Evolutionary conservation across 106 monocot species (phyloP), one percentile per base, ranked within the genome.

Genomic region (Xerophyta viscosa): DNA sequence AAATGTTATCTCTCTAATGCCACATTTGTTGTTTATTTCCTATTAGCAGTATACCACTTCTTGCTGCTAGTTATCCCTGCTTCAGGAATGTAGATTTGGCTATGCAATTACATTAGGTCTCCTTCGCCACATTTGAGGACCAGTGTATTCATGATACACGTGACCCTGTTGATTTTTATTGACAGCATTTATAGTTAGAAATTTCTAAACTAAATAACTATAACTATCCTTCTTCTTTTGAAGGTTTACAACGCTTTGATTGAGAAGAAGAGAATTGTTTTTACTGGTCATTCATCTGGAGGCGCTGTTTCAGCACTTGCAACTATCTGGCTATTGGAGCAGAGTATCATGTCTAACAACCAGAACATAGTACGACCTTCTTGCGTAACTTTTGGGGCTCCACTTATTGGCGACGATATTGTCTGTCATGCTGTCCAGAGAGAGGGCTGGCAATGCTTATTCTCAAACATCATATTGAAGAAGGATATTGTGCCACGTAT

Each of bases 331-430:
- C 41, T 79, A 13, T 66, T 79, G 8, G 79, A 79, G 52, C 61
- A 61, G 21, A 27, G 37, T 43, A 24, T 57, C 48, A 68, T 54
- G 44, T 24, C 12, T 41, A 41, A 48, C 31, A 20, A 37, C n/a
- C 37, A 5, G 9, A 56, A 59, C 46, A 43, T 26, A 26, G 6
- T 39, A 12, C 20, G 56, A 41, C 74, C 69, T 39, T 60, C 57
- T 14, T 79, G 79, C 47, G 55, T 79, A 17, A 79, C 79, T 25
- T 79, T 74, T 61, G 79, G 79, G 24, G 58, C 79, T 59, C 79
- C 79, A 39, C 74, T 79, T 29, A 48, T 79, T 29, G 79, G 79
- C 44, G 65, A 79, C 22, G 36, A 39, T 61, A 46, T 64, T 20
- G 65, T 74, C 33, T 27, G 46, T 19, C 69, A 79, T 44, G 68